Conservation (phyloP, 306 rosid species). For the Prunus campanulata region DNA sequence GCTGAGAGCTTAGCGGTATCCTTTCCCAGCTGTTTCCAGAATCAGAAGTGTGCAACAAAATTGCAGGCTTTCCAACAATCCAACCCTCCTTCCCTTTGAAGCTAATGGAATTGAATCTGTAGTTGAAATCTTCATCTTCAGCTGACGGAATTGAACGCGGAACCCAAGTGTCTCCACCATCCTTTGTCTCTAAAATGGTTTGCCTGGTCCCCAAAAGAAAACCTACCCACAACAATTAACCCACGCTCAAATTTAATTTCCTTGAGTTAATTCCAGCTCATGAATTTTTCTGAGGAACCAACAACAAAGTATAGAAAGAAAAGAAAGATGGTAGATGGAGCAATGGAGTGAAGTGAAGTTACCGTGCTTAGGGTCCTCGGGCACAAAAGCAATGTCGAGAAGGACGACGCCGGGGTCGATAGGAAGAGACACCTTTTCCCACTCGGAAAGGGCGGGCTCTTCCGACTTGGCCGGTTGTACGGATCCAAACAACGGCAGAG, state of each 20-base stretch:
- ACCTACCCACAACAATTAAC: conserved; percentile 42
- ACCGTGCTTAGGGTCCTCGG: conserved; percentile 77
- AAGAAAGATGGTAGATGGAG: neutral
- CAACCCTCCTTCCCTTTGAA: conserved; percentile 94
- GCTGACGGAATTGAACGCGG: conserved; percentile 93
- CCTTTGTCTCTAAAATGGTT: conserved; percentile 87
- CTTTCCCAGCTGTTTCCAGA: conserved; percentile 90
- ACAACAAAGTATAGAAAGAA: neutral
- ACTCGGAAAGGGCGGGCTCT: conserved; percentile 64
- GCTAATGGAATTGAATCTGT: conserved; percentile 86
- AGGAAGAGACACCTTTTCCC: conserved; percentile 88
- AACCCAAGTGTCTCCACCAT: conserved; percentile 85
- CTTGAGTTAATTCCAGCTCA: neutral
- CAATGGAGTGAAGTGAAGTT: neutral
- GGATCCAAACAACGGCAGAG: conserved; percentile 30
- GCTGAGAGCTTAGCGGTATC: conserved; percentile 82
- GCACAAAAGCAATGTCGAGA: conserved; percentile 92
- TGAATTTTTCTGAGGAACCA: conserved; percentile 8
- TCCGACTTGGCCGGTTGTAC: conserved; percentile 51
- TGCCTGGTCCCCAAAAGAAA: conserved; percentile 89
- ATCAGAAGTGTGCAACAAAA: conserved; percentile 79
- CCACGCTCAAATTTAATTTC: conserved; percentile 11
- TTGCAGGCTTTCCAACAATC: conserved; percentile 93
- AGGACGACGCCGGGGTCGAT: conserved; percentile 97
- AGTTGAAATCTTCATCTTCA: conserved; percentile 94